Evolutionary conservation across 1,284 basidiomycete genomes (phyloP).

Genomic region (Cryptococcus amylolentus): DNA sequence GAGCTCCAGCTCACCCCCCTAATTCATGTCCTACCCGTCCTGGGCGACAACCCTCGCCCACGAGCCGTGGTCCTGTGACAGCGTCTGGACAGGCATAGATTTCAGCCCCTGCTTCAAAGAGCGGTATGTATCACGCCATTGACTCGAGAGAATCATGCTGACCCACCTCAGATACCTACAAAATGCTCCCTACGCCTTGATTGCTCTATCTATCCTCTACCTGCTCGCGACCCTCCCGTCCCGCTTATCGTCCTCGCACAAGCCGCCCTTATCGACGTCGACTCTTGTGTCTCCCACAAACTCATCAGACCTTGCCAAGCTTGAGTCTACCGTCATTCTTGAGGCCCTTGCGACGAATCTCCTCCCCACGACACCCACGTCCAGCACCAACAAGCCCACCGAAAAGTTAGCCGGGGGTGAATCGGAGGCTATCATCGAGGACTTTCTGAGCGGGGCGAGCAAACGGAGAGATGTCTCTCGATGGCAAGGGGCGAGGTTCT

Average conservation of each 20-base stretch:
- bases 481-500: conserved; percentile 23
- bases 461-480: conserved; percentile 7
- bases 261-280: conserved; percentile 6
- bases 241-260: background rate
- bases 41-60: no score
- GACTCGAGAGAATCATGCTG: conserved; percentile 9
- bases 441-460: conserved; percentile 19
- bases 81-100: conserved; percentile 50
- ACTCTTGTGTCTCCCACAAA: conserved; percentile 27
- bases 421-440: conserved; percentile 28
- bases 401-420: conserved; percentile 16
- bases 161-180: conserved; percentile 8
- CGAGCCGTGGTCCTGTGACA: conserved; percentile 11
- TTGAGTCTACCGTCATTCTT: conserved; percentile 43
- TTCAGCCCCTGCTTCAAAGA: conserved; percentile 47
- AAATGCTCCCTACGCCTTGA: conserved; percentile 37
- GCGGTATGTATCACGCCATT: conserved; percentile 25
- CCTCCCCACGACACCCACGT: conserved; percentile 6
- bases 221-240: conserved; percentile 14
- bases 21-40: no score
- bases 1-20: no score
- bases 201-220: conserved; percentile 25
- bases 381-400: background rate
- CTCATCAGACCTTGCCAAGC: conserved; percentile 29
- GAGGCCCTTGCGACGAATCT: conserved; percentile 29